Percentiles rank a stretch among this genome's conserved stretches.
phyloP scores from a whole-genome alignment of 768 basidiomycete species.

The Suillus placidus region DNA sequence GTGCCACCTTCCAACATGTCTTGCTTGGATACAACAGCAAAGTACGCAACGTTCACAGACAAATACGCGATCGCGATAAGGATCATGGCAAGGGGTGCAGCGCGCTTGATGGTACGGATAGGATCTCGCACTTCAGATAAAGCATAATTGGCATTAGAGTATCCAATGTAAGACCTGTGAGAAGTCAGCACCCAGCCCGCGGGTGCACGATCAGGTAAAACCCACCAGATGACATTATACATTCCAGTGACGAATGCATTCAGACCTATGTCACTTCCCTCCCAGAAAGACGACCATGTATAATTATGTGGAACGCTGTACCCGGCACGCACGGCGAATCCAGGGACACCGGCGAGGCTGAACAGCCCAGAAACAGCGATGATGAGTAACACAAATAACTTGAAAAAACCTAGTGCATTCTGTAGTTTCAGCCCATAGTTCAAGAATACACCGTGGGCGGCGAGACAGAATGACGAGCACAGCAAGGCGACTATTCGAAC shows the following conservation, averaged over 20 bases:
- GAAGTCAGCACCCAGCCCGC: not conserved
- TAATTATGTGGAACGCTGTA: conserved; percentile 61
- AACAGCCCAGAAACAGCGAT: conserved; percentile 59
- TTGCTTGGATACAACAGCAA: conserved; percentile 68
- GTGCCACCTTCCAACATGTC: conserved; percentile 67
- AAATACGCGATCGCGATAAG: conserved; percentile 64
- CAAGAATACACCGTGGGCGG: conserved; percentile 57
- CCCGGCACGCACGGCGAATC: conserved; percentile 51
- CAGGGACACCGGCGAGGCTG: conserved; percentile 49
- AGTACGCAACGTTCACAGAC: conserved; percentile 72
- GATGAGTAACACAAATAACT: conserved; percentile 54
- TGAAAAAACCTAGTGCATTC: conserved; percentile 63
- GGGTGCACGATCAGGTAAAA: not conserved
- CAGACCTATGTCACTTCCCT: conserved; percentile 53
- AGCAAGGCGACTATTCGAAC: conserved; percentile 56
- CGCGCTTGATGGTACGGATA: conserved; percentile 68
- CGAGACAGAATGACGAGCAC: conserved; percentile 57
- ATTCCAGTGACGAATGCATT: conserved; percentile 68
- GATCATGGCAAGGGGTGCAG: conserved; percentile 66
- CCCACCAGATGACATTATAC: conserved; percentile 72
- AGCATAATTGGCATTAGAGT: conserved; percentile 75
- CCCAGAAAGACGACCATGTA: conserved; percentile 63
- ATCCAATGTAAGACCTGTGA: conserved; percentile 69
- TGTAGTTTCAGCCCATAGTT: conserved; percentile 64
- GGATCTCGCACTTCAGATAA: conserved; percentile 73